Base-by-base conservation (phyloP, 164 flowering plant species). In the Dillenia turbinata region DNA sequence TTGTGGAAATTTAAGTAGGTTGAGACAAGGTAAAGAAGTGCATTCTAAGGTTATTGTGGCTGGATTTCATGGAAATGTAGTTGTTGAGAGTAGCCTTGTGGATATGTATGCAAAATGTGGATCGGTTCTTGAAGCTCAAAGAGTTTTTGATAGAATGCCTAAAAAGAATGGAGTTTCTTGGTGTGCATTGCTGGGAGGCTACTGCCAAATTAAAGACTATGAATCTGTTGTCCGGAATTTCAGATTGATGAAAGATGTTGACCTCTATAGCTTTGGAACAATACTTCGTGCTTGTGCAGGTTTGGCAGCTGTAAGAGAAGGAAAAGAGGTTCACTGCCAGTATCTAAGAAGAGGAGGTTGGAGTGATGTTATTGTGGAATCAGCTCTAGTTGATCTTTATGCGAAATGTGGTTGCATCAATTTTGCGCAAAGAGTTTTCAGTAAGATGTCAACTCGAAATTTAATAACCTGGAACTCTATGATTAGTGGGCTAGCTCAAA, bases 41-140 rank as follows among this genome's bases (percentile, higher is more conserved):
- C 97, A 93, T 72, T 83, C 77, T 9, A 80, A 70, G 73, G 80
- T 83, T 1, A 44, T 88, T 56, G 65, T 73, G 0, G 44, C 69
- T 19, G 97, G 90, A 22, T 60, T 80, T 56, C 48, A 68, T 52
- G 87, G 82, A 2, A 77, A 90, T 75, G 85, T 88, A 16, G 77
- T 90, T 52, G 88, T 86, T 40, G 88, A 80, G 71, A 90, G 98
- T 67, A 86, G 92, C 63, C 78, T 90, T 50, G 81, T 93, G 10
- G 97, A 93, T 71, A 93, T 93, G 98, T 93, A 90, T 73, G 92
- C 85, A 9, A 93, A 93, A 74, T 90, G 86, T 65, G 79, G 90
- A 17, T 60, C 63, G 9, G 64, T 82, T 44, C 58, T 44, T 9
- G 73, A 81, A 62, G 78, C 97, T 52, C 83, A 65, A 2, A 62